These are phyloP conservation scores for Phytophthora sp. DNA, from an alignment of 352 stramenopile genomes.

Conservation along the genomic window DNA sequence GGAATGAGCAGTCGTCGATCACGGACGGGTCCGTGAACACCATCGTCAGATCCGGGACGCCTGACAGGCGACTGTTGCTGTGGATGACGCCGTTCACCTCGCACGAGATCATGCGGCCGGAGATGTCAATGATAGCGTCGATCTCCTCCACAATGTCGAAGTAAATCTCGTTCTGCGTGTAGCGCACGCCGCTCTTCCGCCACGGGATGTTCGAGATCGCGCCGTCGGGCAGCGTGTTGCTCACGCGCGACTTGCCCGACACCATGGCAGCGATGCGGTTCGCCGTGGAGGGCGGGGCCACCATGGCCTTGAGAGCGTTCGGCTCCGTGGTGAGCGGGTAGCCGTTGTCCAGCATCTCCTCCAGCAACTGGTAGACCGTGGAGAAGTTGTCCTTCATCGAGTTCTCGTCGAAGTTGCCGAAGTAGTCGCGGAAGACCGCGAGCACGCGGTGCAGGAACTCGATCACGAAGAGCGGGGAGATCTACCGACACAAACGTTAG, in stretches of 20 bases:
- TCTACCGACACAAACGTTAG: slow-evolving; percentile 42
- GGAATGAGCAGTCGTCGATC: slow-evolving; percentile 98
- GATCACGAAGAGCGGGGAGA: slow-evolving; percentile 91
- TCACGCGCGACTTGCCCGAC: slow-evolving; percentile 90
- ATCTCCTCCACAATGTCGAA: slow-evolving; percentile 99
- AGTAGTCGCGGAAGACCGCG: slow-evolving; percentile 97
- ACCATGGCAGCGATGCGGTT: slow-evolving; percentile 89
- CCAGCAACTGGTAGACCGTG: slow-evolving; percentile 95
- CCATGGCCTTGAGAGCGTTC: slow-evolving; percentile 98
- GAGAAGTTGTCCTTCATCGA: slow-evolving; percentile 99
- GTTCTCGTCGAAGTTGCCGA: slow-evolving; percentile 95
- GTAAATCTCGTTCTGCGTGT: slow-evolving; percentile 98
- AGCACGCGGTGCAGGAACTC: slow-evolving; percentile 97
- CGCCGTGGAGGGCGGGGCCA: slow-evolving; percentile 94
- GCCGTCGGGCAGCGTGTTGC: slow-evolving; percentile 91
- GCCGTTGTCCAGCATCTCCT: slow-evolving; percentile 98
- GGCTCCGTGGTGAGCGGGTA: slow-evolving; percentile 97
- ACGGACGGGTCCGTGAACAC: slow-evolving; percentile 96
- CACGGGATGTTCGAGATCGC: slow-evolving; percentile 97
- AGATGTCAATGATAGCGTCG: slow-evolving; percentile 95
- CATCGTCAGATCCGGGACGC: slow-evolving; percentile 97
- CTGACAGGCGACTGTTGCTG: slow-evolving; percentile 95
- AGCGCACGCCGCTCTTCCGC: slow-evolving; percentile 95
- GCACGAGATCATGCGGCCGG: slow-evolving; percentile 91
- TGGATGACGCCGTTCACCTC: slow-evolving; percentile 96